Evolutionary conservation across 78 protist genomes (phyloP).

Genomic region (Tieghemostelium lacteum): DNA sequence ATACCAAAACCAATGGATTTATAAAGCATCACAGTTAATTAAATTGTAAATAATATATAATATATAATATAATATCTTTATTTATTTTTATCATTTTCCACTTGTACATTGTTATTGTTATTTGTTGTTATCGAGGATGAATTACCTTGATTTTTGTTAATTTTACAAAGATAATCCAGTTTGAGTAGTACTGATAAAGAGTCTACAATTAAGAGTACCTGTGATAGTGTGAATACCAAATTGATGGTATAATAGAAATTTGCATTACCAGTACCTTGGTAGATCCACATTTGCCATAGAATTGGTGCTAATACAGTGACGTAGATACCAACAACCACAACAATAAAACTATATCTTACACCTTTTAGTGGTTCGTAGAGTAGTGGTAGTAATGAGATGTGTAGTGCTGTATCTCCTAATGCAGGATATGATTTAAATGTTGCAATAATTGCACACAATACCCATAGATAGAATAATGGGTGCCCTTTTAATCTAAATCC

Average conservation of each 20-base stretch:
- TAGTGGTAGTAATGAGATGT: slow-evolving; percentile 66
- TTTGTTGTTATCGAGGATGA: neutral
- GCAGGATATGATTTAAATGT: slow-evolving; percentile 85
- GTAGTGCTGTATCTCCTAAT: slow-evolving; percentile 75
- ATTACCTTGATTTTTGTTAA: slow-evolving; percentile 1
- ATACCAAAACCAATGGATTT: neutral
- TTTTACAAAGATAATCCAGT: slow-evolving; percentile 47
- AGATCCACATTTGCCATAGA: slow-evolving; percentile 85
- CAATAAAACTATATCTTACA: slow-evolving; percentile 48
- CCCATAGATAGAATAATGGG: slow-evolving; percentile 76
- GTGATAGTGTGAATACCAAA: slow-evolving; percentile 77
- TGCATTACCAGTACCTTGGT: slow-evolving; percentile 82
- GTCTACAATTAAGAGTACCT: slow-evolving; percentile 70
- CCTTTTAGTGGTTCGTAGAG: slow-evolving; percentile 68
- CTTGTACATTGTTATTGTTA: neutral
- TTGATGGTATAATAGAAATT: slow-evolving; percentile 82
- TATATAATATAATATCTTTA: too few relatives aligned
- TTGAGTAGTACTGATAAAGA: slow-evolving; percentile 43
- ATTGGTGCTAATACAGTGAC: slow-evolving; percentile 72
- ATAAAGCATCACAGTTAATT: neutral
- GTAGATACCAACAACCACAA: slow-evolving; percentile 56
- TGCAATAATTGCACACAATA: slow-evolving; percentile 65
- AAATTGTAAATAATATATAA: too few relatives aligned
- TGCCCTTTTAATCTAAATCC: slow-evolving; percentile 64
- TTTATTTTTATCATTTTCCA: neutral